These are phyloP conservation scores for Mikania micrantha DNA, from an alignment of 129 eudicot species.

Conservation along the genomic window DNA sequence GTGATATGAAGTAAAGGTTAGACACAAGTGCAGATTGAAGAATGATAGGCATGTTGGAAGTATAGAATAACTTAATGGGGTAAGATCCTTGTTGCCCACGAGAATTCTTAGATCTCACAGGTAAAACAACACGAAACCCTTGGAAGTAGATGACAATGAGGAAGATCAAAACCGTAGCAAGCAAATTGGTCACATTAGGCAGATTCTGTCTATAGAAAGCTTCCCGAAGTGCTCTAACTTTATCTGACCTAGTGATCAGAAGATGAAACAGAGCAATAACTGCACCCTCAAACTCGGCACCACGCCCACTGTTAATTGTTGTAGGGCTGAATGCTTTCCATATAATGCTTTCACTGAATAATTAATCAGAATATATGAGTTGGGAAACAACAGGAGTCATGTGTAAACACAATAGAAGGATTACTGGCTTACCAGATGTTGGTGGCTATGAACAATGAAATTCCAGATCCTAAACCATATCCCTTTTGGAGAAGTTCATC, in stretches of 20 bases:
- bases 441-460: conserved; percentile 58
- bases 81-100: conserved; percentile 91
- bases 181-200: conserved; percentile 83
- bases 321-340: conserved; percentile 61
- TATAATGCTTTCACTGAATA: conserved; percentile 44
- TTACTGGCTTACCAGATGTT: conserved; percentile 43
- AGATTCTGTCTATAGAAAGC: conserved; percentile 93
- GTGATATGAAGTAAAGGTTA: conserved; percentile 80
- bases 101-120: conserved; percentile 86
- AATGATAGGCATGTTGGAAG: conserved; percentile 90
- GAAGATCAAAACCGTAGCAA: conserved; percentile 69
- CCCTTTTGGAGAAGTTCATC: conserved; percentile 60
- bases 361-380: not conserved
- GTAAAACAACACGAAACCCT: conserved; percentile 83
- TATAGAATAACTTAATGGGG: conserved; percentile 82
- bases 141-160: conserved; percentile 55
- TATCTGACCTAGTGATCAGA: conserved; percentile 56
- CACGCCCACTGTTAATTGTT: conserved; percentile 46
- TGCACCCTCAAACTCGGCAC: conserved; percentile 84
- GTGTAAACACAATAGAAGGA: not conserved
- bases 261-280: conserved; percentile 80
- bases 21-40: conserved; percentile 91
- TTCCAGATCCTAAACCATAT: conserved; percentile 58
- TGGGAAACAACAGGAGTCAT: not conserved
- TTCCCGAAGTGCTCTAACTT: conserved; percentile 65